A percentile compares a stretch with the other conserved stretches of the same genome.
Conservation (phyloP, 805 yeast species). For the Candida ipomoeae region DNA sequence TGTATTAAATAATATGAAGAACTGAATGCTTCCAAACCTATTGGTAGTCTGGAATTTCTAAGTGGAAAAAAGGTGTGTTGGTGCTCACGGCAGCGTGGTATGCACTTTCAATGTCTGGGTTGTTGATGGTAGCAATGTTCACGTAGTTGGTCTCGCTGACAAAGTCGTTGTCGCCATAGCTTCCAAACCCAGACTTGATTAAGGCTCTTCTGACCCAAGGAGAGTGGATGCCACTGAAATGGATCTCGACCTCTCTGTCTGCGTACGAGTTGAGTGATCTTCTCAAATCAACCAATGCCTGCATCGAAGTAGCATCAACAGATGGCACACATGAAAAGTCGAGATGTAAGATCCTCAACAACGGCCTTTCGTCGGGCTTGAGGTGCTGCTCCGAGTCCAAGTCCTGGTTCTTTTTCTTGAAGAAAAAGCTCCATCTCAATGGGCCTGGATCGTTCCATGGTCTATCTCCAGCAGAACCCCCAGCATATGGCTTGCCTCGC, state of each 20-base stretch:
- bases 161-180: conserved; percentile 39
- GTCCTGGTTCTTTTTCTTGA: conserved; percentile 10
- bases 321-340: conserved; percentile 78
- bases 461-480: conserved; percentile 49
- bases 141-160: conserved; percentile 39
- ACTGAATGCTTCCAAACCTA: conserved; percentile 1
- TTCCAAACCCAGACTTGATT: conserved; percentile 73
- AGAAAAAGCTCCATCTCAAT: conserved; percentile 31
- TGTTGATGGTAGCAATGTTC: conserved; percentile 31
- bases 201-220: conserved; percentile 86
- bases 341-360: conserved; percentile 65
- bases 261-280: conserved; percentile 70
- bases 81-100: conserved; percentile 58
- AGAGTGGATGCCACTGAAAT: conserved; percentile 77
- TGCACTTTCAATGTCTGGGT: conserved; percentile 32
- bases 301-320: conserved; percentile 76
- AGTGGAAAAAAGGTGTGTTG: conserved; percentile 70
- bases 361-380: conserved; percentile 51
- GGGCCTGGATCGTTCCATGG: conserved; percentile 94
- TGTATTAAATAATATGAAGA: not conserved
- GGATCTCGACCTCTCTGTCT: conserved; percentile 82
- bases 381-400: conserved; percentile 18
- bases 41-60: conserved; percentile 63
- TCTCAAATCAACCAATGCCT: conserved; percentile 69
- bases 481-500: conserved; percentile 49